Percentiles rank a stretch among this genome's conserved stretches.
These are phyloP conservation scores for Stemphylium lycopersici DNA, from an alignment of 2,329 filamentous ascomycete species.

Conservation along the genomic window DNA sequence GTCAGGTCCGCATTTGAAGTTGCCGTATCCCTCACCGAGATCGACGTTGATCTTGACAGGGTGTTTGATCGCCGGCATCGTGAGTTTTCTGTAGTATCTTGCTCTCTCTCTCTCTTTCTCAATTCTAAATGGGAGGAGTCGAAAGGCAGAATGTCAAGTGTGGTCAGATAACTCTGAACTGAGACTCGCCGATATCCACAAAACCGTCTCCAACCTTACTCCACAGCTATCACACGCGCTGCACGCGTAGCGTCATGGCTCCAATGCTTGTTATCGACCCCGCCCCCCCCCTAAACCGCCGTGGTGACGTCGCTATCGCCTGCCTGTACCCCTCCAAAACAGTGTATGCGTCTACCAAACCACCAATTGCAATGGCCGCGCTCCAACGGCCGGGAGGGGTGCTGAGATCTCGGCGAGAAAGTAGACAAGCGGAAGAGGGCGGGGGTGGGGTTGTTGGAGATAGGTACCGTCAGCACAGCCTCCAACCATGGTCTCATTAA, in stretches of 20 bases:
- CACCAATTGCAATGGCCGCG: conserved; percentile 12
- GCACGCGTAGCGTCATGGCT: conserved; percentile 16
- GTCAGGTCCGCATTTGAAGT: conserved; percentile 61
- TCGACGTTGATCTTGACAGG: conserved; percentile 62
- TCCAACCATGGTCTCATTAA: neutral
- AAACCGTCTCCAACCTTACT: neutral
- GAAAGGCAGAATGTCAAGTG: neutral
- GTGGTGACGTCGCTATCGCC: conserved; percentile 21
- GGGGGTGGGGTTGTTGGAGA: conserved; percentile 10
- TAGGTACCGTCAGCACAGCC: neutral
- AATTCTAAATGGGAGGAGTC: too few relatives aligned
- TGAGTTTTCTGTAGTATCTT: conserved; percentile 3
- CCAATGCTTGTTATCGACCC: conserved; percentile 18
- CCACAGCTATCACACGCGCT: conserved; percentile 7
- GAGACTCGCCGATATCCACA: neutral
- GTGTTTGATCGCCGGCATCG: conserved; percentile 58
- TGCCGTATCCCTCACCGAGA: conserved; percentile 61
- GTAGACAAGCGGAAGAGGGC: conserved; percentile 1
- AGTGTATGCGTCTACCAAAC: neutral
- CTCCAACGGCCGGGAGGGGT: conserved; percentile 8
- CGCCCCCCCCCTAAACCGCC: conserved; percentile 12
- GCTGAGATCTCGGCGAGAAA: conserved; percentile 3
- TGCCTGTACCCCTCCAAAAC: neutral
- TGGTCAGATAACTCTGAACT: neutral
- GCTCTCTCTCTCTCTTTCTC: too few relatives aligned